Percentiles rank a stretch among this genome's conserved stretches.
phyloP scores from a whole-genome alignment of 2,329 filamentous ascomycete species.

The Laburnicola sp. region DNA sequence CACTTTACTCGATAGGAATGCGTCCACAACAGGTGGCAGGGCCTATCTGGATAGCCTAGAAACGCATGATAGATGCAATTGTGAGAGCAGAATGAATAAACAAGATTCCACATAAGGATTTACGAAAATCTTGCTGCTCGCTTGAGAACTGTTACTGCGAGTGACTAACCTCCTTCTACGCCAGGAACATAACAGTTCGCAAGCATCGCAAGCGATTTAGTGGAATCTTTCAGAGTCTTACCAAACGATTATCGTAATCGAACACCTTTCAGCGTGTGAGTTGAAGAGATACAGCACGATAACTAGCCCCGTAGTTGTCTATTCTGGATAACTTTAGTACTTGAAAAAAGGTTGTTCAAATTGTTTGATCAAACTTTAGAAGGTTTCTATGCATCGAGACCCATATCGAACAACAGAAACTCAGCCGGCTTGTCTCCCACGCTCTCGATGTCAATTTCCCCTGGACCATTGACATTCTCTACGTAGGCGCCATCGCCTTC shows the following conservation, averaged over 20 bases:
- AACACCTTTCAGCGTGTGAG: no score
- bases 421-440: constrained; percentile 52
- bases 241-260: no score
- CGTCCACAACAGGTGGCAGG: background rate
- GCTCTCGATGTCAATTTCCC: constrained; percentile 52
- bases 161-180: no score
- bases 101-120: background rate
- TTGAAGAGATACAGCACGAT: no score
- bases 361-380: background rate
- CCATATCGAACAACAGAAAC: constrained; percentile 57
- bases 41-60: background rate
- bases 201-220: no score
- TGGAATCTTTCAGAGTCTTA: no score
- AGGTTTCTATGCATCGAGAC: constrained; percentile 25
- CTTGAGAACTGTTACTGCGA: background rate
- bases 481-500: constrained; percentile 86
- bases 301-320: no score
- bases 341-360: background rate
- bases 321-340: no score
- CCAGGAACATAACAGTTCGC: no score
- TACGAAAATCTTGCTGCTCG: background rate
- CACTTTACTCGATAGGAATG: background rate
- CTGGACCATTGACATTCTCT: constrained; percentile 52
- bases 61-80: background rate
- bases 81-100: background rate